phyloP scores from a whole-genome alignment of 192 early-diverging fungal species.

The Umbelopsis ramanniana region DNA sequence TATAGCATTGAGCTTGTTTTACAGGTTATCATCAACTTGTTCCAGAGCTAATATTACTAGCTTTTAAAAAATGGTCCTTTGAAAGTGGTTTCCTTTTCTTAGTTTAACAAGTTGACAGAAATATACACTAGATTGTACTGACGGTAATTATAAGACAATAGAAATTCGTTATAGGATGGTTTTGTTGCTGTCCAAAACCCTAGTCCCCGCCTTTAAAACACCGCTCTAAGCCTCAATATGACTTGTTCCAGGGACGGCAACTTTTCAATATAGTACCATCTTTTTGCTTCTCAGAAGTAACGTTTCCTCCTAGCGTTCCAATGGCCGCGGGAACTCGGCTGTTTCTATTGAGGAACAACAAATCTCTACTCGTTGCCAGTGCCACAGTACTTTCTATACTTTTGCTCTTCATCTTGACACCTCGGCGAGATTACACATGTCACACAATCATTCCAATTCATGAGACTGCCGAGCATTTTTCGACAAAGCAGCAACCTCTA shows the following conservation, averaged over 20 bases:
- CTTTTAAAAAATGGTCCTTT: no score
- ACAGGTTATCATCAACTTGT: no score
- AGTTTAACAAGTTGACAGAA: no score
- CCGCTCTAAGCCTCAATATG: neutral
- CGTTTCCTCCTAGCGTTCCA: neutral
- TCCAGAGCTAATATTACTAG: no score
- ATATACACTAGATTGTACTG: no score
- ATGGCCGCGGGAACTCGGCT: slow-evolving; percentile 18
- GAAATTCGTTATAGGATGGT: no score
- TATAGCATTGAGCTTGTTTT: no score
- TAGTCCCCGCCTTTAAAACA: no score
- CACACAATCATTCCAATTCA: neutral
- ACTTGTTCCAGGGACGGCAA: neutral
- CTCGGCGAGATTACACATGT: neutral
- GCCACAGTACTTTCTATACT: neutral
- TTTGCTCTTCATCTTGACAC: neutral
- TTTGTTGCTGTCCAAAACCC: no score
- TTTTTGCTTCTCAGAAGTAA: neutral
- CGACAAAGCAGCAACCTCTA: slow-evolving; percentile 5
- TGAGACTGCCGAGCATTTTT: slow-evolving; percentile 18
- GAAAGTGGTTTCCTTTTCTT: no score
- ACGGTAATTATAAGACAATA: no score
- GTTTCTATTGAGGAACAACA: slow-evolving; percentile 1
- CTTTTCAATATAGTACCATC: no score
- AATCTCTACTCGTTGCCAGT: neutral